Evolutionary conservation across 345 rosid genomes (phyloP).

Genomic region (Laguncularia racemosa): DNA sequence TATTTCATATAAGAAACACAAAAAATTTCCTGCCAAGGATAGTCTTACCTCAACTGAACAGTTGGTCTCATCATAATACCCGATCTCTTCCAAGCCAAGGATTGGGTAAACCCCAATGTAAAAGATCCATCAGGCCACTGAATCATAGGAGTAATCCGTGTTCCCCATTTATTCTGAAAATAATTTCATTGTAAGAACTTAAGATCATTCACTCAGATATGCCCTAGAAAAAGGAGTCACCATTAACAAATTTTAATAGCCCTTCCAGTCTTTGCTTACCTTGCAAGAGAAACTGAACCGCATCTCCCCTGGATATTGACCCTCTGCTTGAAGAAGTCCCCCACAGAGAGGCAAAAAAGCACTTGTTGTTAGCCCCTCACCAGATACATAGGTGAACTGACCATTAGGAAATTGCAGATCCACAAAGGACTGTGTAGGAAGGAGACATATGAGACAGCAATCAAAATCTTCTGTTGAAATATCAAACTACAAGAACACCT

Average conservation of each 20-base stretch:
- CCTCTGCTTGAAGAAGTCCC: conserved; percentile 95
- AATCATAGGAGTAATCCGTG: conserved; percentile 74
- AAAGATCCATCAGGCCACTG: conserved; percentile 94
- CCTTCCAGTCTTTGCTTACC: conserved; percentile 27
- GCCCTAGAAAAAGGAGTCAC: too few species aligned
- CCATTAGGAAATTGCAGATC: conserved; percentile 97
- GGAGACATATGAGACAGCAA: conserved; percentile 1
- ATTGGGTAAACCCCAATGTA: conserved; percentile 61
- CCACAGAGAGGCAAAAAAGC: conserved; percentile 80
- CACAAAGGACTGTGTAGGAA: conserved; percentile 63
- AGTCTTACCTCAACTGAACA: conserved; percentile 63
- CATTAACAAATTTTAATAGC: too few species aligned
- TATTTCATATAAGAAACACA: background rate
- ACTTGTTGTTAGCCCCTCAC: conserved; percentile 88
- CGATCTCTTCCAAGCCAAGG: conserved; percentile 91
- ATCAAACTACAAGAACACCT: background rate
- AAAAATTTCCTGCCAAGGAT: background rate
- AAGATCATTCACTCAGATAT: too few species aligned
- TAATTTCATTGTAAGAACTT: background rate
- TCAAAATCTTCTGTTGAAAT: background rate
- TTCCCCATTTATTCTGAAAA: conserved; percentile 82
- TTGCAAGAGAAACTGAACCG: conserved; percentile 81
- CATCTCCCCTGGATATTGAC: conserved; percentile 99
- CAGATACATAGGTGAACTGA: conserved; percentile 78
- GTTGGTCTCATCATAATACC: conserved; percentile 86